Evolutionary conservation across 1,284 basidiomycete species (phyloP).

Genomic region (Marasmius sp.): DNA sequence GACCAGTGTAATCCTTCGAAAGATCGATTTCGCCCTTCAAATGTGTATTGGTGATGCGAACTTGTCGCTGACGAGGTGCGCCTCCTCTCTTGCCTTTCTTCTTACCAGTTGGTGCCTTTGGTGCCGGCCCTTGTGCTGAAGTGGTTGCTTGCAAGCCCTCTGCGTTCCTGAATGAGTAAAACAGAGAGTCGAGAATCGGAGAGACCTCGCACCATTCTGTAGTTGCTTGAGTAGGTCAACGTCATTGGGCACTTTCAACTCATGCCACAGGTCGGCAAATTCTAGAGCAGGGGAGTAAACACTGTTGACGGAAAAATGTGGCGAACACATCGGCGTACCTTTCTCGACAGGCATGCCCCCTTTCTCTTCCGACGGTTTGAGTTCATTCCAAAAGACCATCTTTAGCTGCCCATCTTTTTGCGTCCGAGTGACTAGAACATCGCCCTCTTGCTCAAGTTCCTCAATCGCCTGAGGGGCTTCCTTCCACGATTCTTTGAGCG

Average conservation of each 20-base stretch:
- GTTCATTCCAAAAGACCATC: constrained; percentile 92
- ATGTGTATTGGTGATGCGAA: constrained; percentile 87
- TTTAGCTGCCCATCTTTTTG: constrained; percentile 81
- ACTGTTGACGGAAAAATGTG: not conserved
- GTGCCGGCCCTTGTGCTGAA: constrained; percentile 50
- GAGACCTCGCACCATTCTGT: constrained; percentile 51
- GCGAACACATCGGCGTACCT: constrained; percentile 47
- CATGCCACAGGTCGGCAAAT: constrained; percentile 85
- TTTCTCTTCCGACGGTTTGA: constrained; percentile 70
- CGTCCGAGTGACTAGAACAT: constrained; percentile 84
- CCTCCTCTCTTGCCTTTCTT: constrained; percentile 79
- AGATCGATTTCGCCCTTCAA: constrained; percentile 82
- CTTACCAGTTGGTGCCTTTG: constrained; percentile 58
- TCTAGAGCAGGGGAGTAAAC: constrained; percentile 47
- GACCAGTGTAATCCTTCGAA: constrained; percentile 64
- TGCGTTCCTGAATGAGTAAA: constrained; percentile 23
- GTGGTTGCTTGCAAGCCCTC: constrained; percentile 79
- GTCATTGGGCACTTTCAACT: constrained; percentile 80
- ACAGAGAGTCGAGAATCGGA: constrained; percentile 10
- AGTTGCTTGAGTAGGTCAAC: constrained; percentile 79
- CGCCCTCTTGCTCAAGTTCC: constrained; percentile 84
- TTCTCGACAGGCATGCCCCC: constrained; percentile 76
- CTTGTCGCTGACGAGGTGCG: constrained; percentile 72
- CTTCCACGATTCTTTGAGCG: constrained; percentile 88
- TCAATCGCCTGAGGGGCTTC: constrained; percentile 81